phyloP scores from a whole-genome alignment of 1,284 basidiomycete species.

The Violaceomyces palustris region DNA sequence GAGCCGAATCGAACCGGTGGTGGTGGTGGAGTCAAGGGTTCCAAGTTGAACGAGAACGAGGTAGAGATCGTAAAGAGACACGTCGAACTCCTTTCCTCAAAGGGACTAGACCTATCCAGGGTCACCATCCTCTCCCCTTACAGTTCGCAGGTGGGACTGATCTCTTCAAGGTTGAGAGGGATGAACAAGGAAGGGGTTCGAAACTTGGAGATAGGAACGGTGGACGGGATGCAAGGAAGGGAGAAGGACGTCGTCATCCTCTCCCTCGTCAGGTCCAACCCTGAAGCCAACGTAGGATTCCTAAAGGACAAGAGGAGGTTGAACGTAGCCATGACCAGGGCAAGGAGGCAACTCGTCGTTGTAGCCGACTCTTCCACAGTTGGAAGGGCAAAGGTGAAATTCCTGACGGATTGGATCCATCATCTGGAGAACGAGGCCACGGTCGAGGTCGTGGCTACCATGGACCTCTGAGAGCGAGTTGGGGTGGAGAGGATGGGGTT shows the following conservation, averaged over 20 bases:
- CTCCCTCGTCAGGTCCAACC: constrained; percentile 41
- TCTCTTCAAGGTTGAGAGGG: constrained; percentile 58
- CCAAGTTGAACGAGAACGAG: constrained; percentile 88
- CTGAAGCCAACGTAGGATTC: constrained; percentile 41
- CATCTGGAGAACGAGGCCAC: constrained; percentile 11
- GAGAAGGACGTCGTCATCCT: constrained; percentile 50
- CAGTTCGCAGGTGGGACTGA: constrained; percentile 47
- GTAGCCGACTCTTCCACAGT: constrained; percentile 46
- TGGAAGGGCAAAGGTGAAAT: constrained; percentile 7
- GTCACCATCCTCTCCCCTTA: constrained; percentile 89
- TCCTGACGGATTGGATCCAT: constrained; percentile 12
- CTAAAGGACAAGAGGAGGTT: constrained; percentile 42
- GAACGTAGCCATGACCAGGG: constrained; percentile 50
- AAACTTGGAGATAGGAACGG: constrained; percentile 45
- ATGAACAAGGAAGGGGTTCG: no score
- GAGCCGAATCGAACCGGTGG: background rate
- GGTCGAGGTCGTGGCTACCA: no score
- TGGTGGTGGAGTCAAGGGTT: constrained; percentile 57
- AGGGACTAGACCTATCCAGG: constrained; percentile 67
- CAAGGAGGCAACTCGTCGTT: constrained; percentile 44
- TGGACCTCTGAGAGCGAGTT: no score
- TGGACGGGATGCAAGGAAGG: constrained; percentile 48
- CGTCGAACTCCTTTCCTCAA: constrained; percentile 69
- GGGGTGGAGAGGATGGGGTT: no score
- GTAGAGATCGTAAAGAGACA: constrained; percentile 75